A percentile compares a stretch with the other conserved stretches of the same genome.
Evolutionary conservation across 139 green algal species (phyloP).

Genomic region (Chlorella sp.): DNA sequence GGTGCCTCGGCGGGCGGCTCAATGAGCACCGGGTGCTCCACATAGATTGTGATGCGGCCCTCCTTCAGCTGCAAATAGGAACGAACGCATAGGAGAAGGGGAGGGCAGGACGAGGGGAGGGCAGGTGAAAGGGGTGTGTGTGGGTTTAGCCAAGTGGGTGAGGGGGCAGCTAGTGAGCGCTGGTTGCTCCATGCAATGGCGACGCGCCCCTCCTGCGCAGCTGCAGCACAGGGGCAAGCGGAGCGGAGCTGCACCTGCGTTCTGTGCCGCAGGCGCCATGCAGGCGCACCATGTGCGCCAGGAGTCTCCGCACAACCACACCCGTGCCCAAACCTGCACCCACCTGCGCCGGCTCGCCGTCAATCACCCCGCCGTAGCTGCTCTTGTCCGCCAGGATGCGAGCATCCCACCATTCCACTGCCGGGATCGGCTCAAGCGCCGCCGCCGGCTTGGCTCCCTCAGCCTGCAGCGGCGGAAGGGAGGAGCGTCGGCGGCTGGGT

Average conservation of each 20-base stretch:
- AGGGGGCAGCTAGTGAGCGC: too few relatives aligned
- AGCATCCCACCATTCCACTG: constrained; percentile 90
- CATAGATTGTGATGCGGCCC: constrained; percentile 71
- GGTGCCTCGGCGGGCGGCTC: constrained; percentile 89
- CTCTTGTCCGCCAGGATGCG: constrained; percentile 66
- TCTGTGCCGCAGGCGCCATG: too few relatives aligned
- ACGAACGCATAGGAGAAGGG: neutral
- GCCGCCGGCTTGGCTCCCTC: neutral
- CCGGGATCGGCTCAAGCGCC: constrained; percentile 57
- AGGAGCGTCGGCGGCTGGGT: too few relatives aligned
- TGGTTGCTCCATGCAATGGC: neutral
- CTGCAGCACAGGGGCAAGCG: neutral
- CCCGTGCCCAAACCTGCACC: too few relatives aligned
- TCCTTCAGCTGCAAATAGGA: constrained; percentile 1
- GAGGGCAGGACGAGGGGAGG: neutral
- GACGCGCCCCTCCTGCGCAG: neutral
- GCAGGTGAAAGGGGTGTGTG: neutral
- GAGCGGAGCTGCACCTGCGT: too few relatives aligned
- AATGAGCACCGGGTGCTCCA: constrained; percentile 91
- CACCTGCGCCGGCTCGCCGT: constrained; percentile 8
- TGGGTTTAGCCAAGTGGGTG: too few relatives aligned
- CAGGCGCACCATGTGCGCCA: too few relatives aligned
- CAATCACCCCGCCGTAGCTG: constrained; percentile 59
- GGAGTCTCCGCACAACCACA: too few relatives aligned
- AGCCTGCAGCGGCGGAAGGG: neutral